Evolutionary conservation across 108 stramenopile genomes (phyloP).

Genomic region (Skeletonema tropicum): DNA sequence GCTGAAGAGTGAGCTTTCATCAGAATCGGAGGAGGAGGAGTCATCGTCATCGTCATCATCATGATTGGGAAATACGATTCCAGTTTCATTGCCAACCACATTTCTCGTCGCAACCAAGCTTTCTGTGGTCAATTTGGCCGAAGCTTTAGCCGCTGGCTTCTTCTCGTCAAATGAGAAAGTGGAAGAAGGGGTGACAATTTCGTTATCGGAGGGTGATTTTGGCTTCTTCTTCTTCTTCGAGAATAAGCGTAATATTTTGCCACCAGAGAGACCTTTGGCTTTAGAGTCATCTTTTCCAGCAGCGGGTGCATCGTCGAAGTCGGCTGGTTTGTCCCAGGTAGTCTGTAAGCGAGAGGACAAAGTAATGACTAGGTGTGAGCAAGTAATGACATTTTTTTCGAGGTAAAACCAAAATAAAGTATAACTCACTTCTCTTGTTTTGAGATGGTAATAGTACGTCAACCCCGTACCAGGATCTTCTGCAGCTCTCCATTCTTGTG

Average conservation of each 20-base stretch:
- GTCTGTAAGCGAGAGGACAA: constrained; percentile 14
- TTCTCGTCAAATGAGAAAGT: not conserved
- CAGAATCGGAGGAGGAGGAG: not conserved
- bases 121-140: not conserved
- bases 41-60: constrained; percentile 6
- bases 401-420: not conserved
- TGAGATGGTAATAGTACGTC: constrained; percentile 77
- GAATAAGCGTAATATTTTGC: constrained; percentile 27
- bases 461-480: constrained; percentile 61
- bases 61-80: not conserved
- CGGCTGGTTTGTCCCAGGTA: constrained; percentile 44
- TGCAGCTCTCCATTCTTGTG: constrained; percentile 63
- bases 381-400: too few relatives aligned
- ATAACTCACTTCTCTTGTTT: constrained; percentile 69
- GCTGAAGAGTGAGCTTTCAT: not conserved
- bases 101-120: not conserved
- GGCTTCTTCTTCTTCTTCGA: constrained; percentile 24
- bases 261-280: not conserved
- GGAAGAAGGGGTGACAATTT: not conserved
- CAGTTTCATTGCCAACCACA: not conserved
- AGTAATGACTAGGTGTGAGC: not conserved
- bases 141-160: not conserved
- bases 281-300: constrained; percentile 12
- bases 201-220: not conserved
- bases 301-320: constrained; percentile 3